Conservation (phyloP, 1,284 basidiomycete species). For the Singerocomus inundabilis region DNA sequence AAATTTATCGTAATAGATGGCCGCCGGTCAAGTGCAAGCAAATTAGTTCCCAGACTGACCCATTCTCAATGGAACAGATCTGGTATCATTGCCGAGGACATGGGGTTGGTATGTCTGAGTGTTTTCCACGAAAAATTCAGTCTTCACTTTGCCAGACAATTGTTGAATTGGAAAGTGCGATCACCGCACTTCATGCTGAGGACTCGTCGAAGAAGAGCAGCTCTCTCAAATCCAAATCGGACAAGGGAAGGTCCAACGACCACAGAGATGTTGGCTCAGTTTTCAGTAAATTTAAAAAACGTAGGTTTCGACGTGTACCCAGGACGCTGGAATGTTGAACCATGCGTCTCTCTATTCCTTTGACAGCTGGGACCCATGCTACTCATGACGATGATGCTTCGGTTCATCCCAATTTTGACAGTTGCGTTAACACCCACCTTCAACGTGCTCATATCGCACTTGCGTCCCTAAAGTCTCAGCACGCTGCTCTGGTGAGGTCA, state of each 20-base stretch:
- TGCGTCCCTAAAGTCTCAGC: conserved; percentile 58
- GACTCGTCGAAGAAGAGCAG: conserved; percentile 34
- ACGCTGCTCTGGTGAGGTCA: conserved; percentile 49
- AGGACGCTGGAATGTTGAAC: background rate
- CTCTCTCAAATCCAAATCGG: conserved; percentile 39
- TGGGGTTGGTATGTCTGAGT: conserved; percentile 49
- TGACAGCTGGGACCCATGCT: conserved; percentile 20
- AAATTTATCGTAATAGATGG: conserved; percentile 56
- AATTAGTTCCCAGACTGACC: conserved; percentile 39
- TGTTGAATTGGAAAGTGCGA: conserved; percentile 42
- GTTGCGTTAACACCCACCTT: conserved; percentile 19
- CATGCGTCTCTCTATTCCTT: background rate
- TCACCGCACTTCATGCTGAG: conserved; percentile 36
- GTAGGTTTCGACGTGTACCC: conserved; percentile 34
- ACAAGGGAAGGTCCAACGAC: conserved; percentile 48
- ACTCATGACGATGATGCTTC: conserved; percentile 27
- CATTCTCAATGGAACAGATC: conserved; percentile 46
- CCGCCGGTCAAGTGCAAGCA: conserved; percentile 47
- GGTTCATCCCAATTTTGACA: conserved; percentile 18
- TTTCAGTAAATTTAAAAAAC: conserved; percentile 59
- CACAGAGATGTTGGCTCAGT: conserved; percentile 37
- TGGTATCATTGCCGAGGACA: conserved; percentile 55
- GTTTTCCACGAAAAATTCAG: conserved; percentile 6
- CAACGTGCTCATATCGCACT: conserved; percentile 47
- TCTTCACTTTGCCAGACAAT: conserved; percentile 37